Percentiles rank a stretch among this genome's conserved stretches.
These are phyloP conservation scores for Schizothecium vesticola DNA, from an alignment of 495 filamentous ascomycete species.

Conservation along the genomic window DNA sequence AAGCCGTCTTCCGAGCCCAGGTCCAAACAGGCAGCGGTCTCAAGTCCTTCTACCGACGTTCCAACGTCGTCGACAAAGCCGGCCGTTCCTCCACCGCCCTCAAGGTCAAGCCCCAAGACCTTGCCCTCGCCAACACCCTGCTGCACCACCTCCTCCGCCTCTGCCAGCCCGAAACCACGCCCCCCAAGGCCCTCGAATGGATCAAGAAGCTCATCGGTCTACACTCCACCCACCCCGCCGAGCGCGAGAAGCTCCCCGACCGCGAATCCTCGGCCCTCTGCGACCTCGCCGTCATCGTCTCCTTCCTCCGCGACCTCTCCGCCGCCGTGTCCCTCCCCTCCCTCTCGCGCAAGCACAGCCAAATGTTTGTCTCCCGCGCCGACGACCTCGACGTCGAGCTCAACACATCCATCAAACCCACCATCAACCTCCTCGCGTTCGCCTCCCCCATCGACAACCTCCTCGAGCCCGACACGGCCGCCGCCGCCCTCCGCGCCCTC, in stretches of 20 bases:
- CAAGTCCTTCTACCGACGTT: slow-evolving; percentile 31
- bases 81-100: slow-evolving; percentile 24
- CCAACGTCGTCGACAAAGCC: slow-evolving; percentile 23
- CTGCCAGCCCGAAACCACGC: slow-evolving; percentile 22
- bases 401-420: no score
- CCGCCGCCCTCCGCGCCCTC: no score
- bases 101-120: slow-evolving; percentile 27
- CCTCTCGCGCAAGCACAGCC: slow-evolving; percentile 4
- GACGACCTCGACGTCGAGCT: no score
- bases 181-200: slow-evolving; percentile 21
- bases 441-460: no score
- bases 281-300: slow-evolving; percentile 21
- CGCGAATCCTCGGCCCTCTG: slow-evolving; percentile 20
- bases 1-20: slow-evolving; percentile 26
- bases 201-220: slow-evolving; percentile 24
- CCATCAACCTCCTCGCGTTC: no score
- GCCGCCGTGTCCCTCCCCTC: slow-evolving; percentile 21
- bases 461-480: no score
- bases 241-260: slow-evolving; percentile 16
- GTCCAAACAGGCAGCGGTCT: slow-evolving; percentile 21
- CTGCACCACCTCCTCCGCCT: slow-evolving; percentile 31
- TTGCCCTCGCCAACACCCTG: slow-evolving; percentile 21
- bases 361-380: neutral
- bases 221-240: slow-evolving; percentile 9
- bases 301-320: slow-evolving; percentile 26